Conservation (phyloP, 768 basidiomycete species). For the Fomitopsis serialis region DNA sequence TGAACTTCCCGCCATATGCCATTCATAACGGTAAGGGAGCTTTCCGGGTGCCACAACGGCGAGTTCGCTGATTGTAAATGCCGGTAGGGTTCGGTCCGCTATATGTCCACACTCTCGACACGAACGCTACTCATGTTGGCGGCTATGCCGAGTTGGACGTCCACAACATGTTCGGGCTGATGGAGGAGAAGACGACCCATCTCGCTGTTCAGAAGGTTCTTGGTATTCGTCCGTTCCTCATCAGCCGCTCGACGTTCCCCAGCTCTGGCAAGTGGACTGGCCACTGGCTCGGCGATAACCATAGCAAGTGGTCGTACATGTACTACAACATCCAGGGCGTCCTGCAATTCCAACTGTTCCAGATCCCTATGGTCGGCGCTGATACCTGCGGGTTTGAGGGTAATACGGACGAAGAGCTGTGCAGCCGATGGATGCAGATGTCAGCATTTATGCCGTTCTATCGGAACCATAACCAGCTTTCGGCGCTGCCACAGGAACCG, state of each 20-base stretch:
- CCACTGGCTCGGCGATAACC: constrained; percentile 80
- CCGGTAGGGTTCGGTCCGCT: constrained; percentile 44
- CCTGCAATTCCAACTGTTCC: constrained; percentile 80
- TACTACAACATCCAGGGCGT: constrained; percentile 58
- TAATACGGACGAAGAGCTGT: constrained; percentile 77
- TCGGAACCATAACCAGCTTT: constrained; percentile 67
- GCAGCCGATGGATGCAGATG: constrained; percentile 85
- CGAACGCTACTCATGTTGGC: constrained; percentile 64
- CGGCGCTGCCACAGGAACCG: constrained; percentile 72
- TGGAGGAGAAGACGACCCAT: constrained; percentile 66
- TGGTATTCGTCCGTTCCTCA: constrained; percentile 64
- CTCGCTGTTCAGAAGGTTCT: constrained; percentile 48
- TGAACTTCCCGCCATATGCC: constrained; percentile 59
- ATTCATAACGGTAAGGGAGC: constrained; percentile 59
- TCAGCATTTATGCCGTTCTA: constrained; percentile 80
- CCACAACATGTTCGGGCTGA: constrained; percentile 68
- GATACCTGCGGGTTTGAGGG: constrained; percentile 68
- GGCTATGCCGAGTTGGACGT: constrained; percentile 61
- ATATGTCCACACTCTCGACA: constrained; percentile 52
- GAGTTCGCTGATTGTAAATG: neutral
- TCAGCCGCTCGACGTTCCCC: constrained; percentile 65
- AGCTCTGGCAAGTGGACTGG: constrained; percentile 67
- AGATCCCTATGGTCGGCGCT: constrained; percentile 79
- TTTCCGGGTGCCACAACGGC: neutral
- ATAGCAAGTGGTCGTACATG: constrained; percentile 71